Evolutionary conservation across 768 basidiomycete species (phyloP), one percentile per base, ranked within the genome.

Genomic region (Boletus insuetus): DNA sequence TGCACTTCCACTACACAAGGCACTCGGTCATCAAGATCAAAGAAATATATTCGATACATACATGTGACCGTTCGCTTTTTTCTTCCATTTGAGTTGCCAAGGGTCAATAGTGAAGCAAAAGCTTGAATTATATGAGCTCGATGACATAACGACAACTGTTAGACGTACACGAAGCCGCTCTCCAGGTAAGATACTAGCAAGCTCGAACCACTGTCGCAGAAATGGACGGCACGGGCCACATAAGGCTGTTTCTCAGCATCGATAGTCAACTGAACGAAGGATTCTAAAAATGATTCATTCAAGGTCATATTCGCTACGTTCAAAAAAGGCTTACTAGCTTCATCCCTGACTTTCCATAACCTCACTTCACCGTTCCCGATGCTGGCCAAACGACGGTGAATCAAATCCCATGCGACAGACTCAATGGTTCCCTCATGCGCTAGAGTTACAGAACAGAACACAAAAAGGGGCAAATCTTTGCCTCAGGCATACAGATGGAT

Each of bases 71-170:
- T 22, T 41, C 22, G 9, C 19, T 31, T 52, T 55, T 16, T 55
- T 55, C 3, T 55, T 13, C 58, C 54, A 59, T 34, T 55, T 59
- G 8, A 55, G n/a, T 1, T 48, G 22, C 48, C 52, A 58, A 1
- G 45, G 45, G 4, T 58, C 44, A 24, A 50, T 5, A 0, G 20
- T 31, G 13, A 22, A 51, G 26, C 53, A 54, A 16, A 37, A 49
- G 2, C 45, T 46, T 39, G 19, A n/a, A 46, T 2, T 6, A 26
- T 24, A 24, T 26, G 24, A 26, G 24, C 5, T 26, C 24, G 1
- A 26, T 26, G 24, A 26, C 24, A 26, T 26, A 26, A 26, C 3
- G 24, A 26, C 24, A 26, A 26, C 24, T 26, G 24, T 26, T 6
- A 26, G 24, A 26, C 24, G 24, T 26, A 26, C 24, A 26, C 6